These are phyloP conservation scores for Didymella exigua DNA, from an alignment of 2,329 filamentous ascomycete species.

Conservation along the genomic window DNA sequence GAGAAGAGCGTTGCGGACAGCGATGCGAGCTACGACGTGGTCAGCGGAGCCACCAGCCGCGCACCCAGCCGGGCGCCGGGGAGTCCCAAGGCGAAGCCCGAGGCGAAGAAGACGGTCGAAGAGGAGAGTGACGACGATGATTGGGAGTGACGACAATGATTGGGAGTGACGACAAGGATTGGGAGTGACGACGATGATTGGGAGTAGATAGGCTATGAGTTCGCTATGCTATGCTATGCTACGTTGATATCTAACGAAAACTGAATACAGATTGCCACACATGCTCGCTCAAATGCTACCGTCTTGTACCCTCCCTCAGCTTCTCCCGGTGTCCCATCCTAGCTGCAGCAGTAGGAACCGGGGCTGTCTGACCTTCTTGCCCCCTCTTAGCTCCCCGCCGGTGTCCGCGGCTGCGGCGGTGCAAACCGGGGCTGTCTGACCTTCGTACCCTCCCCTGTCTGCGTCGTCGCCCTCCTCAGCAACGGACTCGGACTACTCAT, in stretches of 20 bases:
- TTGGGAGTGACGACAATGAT: conserved; percentile 68
- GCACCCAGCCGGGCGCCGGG: conserved; percentile 60
- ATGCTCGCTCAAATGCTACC: too few species aligned
- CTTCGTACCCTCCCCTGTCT: conserved; percentile 22
- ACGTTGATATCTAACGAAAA: too few species aligned
- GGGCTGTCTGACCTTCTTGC: too few species aligned
- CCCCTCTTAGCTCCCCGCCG: neutral
- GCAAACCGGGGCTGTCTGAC: conserved; percentile 32
- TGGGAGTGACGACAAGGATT: conserved; percentile 73
- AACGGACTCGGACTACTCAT: conserved; percentile 38
- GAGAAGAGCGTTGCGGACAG: conserved; percentile 85
- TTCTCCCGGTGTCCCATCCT: too few species aligned
- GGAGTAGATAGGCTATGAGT: neutral
- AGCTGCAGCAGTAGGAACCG: too few species aligned
- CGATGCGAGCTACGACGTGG: conserved; percentile 94
- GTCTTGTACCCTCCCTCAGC: too few species aligned
- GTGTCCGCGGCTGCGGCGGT: conserved; percentile 1
- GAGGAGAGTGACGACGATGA: conserved; percentile 71
- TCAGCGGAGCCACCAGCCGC: conserved; percentile 75
- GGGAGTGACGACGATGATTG: conserved; percentile 64
- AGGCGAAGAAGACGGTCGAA: conserved; percentile 48
- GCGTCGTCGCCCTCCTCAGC: conserved; percentile 41
- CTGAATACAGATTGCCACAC: too few species aligned
- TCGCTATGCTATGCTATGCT: neutral
- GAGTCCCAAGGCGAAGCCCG: conserved; percentile 61